Base-by-base conservation (phyloP, 495 filamentous ascomycete species). In the Umbilicaria muhlenbergii region DNA sequence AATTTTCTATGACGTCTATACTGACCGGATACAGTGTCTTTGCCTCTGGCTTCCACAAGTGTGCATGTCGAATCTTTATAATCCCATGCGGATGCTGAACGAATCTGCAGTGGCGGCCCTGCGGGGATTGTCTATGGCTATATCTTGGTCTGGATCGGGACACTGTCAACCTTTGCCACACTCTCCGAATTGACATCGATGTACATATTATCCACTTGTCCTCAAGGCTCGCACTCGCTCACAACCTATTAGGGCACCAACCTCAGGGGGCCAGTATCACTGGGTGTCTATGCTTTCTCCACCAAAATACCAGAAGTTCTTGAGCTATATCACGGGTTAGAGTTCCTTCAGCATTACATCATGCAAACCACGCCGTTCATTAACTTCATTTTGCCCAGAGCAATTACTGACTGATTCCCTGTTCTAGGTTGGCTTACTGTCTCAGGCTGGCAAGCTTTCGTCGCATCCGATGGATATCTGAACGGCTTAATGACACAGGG, bases 281-380 rank as follows among this genome's bases (percentile, higher is more conserved):
- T 74, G 69, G 70, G 62, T 61, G 10, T 64, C 65, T 1, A 68
- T 70, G 58, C 52, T 74, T n/a, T 66, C 70, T 1, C 62, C 69
- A 2, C 47, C 39, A 12, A 49, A 44, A 11, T 42, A 41, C 31
- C 57, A 61, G 43, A 63, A 64, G 34, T 59, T 71, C 35, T 40
- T 67, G 15, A 66, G 62, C 34, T 70, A 68, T 43, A 28, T 68
- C 11, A 61, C 64, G 33, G 67, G 66, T 63, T 24, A 28, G 31
- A 2, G 31, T 21, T 33, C 34, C 38, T 34, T 15, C 10, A 36
- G 49, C 39, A 53, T 37, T 21, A 21, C 11, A 24, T 24, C 5
- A 5, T 24, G 21, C 21, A 52, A 18, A 51, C 39, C 13, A 40
- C 3, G 19, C 0, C 12, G 40, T n/a, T n/a, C n/a, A n/a, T n/a